Conservation (phyloP, 164 flowering plant genomes). For the Aristolochia californica region DNA sequence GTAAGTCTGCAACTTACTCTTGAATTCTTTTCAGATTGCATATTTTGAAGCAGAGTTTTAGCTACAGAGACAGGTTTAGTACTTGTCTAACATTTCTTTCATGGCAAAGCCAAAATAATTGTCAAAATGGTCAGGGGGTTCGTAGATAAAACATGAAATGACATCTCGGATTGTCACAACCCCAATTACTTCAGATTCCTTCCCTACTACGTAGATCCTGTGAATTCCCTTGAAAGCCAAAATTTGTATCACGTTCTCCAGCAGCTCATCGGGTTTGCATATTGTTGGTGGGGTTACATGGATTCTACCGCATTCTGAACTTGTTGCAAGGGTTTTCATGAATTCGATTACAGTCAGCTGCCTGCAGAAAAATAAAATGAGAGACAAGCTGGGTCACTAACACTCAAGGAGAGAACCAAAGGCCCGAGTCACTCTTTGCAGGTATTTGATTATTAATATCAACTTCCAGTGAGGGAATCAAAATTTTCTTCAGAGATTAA, state of each 20-base stretch:
- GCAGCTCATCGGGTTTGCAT: conserved; percentile 45
- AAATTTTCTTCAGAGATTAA: too few species aligned
- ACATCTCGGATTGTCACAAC: conserved; percentile 90
- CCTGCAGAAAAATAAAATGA: conserved; percentile 26
- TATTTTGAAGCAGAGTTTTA: neutral
- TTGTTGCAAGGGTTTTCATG: conserved; percentile 34
- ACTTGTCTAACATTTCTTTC: conserved; percentile 42
- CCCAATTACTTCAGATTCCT: conserved; percentile 41
- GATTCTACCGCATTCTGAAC: conserved; percentile 21
- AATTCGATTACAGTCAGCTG: conserved; percentile 64
- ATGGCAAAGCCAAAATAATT: conserved; percentile 40
- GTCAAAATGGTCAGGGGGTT: conserved; percentile 68
- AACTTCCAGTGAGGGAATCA: too few species aligned
- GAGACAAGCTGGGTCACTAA: neutral
- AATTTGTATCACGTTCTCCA: conserved; percentile 55
- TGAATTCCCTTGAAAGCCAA: conserved; percentile 64
- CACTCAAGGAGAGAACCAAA: neutral
- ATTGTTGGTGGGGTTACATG: conserved; percentile 47
- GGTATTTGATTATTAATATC: too few species aligned
- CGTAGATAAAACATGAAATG: conserved; percentile 77
- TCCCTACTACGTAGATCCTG: conserved; percentile 54
- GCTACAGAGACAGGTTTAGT: neutral
- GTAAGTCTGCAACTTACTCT: neutral
- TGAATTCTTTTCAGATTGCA: neutral
- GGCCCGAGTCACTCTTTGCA: neutral